These are phyloP conservation scores for Fraxinus anomala DNA, from an alignment of 257 asterid genomes.

Conservation along the genomic window DNA sequence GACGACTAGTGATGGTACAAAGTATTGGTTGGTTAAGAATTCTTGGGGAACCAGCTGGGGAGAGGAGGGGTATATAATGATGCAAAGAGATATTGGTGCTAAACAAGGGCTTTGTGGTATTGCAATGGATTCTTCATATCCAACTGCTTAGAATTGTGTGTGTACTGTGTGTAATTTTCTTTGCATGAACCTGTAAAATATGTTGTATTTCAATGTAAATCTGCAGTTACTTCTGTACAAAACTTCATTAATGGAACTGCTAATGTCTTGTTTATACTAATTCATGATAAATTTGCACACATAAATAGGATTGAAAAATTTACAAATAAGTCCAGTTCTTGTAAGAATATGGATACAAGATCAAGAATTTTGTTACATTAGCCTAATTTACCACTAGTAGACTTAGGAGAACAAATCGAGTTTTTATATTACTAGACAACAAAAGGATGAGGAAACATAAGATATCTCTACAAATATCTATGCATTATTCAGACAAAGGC, in stretches of 20 bases:
- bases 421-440: too few species aligned
- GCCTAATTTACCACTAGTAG: too few species aligned
- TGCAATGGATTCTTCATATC: conserved; percentile 32
- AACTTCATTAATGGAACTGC: background rate
- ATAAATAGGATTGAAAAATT: too few species aligned
- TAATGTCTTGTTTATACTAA: background rate
- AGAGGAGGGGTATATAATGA: conserved; percentile 31
- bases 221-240: conserved; percentile 13
- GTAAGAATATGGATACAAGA: too few species aligned
- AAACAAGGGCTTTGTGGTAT: conserved; percentile 45
- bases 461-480: too few species aligned
- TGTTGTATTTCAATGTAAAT: background rate
- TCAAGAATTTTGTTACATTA: too few species aligned
- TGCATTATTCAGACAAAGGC: too few species aligned
- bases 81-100: conserved; percentile 32
- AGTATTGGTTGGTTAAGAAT: conserved; percentile 43
- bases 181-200: background rate
- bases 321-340: too few species aligned
- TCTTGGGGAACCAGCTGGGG: conserved; percentile 44
- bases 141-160: conserved; percentile 13
- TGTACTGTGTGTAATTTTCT: background rate
- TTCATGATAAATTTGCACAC: too few species aligned
- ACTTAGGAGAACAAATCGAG: too few species aligned
- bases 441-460: too few species aligned
- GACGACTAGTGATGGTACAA: conserved; percentile 18